Base-by-base conservation (phyloP, 164 flowering plant genomes). In the Aristolochia californica region DNA sequence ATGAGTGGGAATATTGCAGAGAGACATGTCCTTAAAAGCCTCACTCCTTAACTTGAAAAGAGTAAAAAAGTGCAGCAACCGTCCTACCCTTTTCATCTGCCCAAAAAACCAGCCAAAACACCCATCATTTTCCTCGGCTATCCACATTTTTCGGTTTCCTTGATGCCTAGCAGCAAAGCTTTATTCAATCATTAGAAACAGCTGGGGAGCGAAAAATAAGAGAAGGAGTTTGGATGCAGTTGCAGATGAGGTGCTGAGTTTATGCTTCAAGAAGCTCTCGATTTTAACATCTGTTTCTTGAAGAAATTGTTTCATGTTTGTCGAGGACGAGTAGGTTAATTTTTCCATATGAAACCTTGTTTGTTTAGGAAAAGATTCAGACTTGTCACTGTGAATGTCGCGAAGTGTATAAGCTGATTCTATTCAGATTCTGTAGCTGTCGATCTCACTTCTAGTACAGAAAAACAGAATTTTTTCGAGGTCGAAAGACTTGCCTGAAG, bases 81-180 rank as follows among this genome's bases (percentile, higher is more conserved):
- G 25, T 28, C 28, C 45, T 70, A 47, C 45, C 58, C 44, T 58
- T 28, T 58, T 43, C 45, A 21, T 50, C 44, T 53, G 55, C 61
- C 55, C 43, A 5, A 14, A 26, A 34, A 48, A 23, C 43, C 20
- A n/a, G 48, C 5, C 59, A 47, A 40, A 53, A 30, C 56, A 66
- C 62, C 53, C 64, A 75, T 73, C 69, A 64, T 74, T 68, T 27
- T 64, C 67, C 67, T 67, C 60, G 26, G 64, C 66, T 34, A 34
- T 30, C 57, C 48, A 63, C 40, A 60, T 43, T 73, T 44, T 25
- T 45, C 59, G 74, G 86, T 80, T 81, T 76, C 88, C 80, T 78
- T 65, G 78, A 83, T 78, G 86, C 85, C 76, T 75, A 74, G 65
- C 85, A 82, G 53, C 72, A 17, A 63, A 75, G 77, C 70, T 71